Base-by-base conservation (phyloP, 306 rosid genomes). In the Ammopiptanthus mongolicus region DNA sequence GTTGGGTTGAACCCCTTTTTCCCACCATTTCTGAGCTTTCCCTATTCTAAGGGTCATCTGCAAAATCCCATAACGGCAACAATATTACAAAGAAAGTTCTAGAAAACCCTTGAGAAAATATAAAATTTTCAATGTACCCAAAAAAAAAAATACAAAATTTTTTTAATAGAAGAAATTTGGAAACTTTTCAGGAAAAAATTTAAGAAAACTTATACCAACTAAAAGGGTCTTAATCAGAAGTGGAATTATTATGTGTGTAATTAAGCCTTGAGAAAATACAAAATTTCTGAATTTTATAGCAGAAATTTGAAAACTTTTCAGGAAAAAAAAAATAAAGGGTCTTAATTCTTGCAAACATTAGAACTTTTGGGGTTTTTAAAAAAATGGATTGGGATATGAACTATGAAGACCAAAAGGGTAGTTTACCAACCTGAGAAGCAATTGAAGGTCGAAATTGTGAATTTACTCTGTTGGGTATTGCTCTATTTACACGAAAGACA, bases 1-100 rank as follows among this genome's bases (percentile, higher is more conserved):
- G 82, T 94, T 94, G 5, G 93, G 86, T 56, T 88, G 84, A n/a
- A 84, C 62, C 66, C 93, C 97, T 33, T 90, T 91, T 8, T 86
- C 98, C 98, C 98, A 94, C 98, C 97, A 94, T 77, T 83, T 90
- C 69, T 84, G 91, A 63, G 78, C 82, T 76, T 87, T 90, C 58
- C 97, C 96, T 53, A 89, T 57, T 47, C 88, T 55, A 21, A 71
- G 59, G n/a, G 77, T 69, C 50, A 69, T 84, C 93, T 91, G 84
- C 33, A 71, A 65, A 71, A 37, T 74, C 10, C 75, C 76, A 59
- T 37, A 73, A 3, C 61, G 28, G 3, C 0, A 25, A 64, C 46
- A 66, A 36, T 11, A 68, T 76, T 9, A 65, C n/a, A 42, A 52
- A 37, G 22, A 53, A 25, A 21, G 18, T 57, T 65, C 29, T 41